Evolutionary conservation across 306 rosid genomes (phyloP), one percentile per base, ranked within the genome.

Genomic region (Cucurbita maxima): DNA sequence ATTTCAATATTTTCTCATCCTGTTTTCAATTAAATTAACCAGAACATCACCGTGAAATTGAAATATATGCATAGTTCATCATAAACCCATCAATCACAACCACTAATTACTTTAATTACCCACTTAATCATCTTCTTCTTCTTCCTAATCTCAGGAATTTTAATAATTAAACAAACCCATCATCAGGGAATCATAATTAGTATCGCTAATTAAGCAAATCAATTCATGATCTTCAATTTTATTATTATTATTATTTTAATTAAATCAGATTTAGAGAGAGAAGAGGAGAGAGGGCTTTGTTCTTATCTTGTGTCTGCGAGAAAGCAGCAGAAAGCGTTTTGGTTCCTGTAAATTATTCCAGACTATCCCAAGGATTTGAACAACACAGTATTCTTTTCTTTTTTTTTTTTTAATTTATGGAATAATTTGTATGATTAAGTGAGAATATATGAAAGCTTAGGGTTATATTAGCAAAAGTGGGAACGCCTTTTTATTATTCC

Each of bases 21-120:
- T 78, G 81, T 77, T 79, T 85, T 81, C 87, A 71, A 83, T 77
- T 81, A 82, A 86, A 85, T 87, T 77, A 87, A 90, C 79, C 86
- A 92, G 87, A 68, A 92, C 88, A 68, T 11, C 72, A 64, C 37
- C 73, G 22, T 68, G 47, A 25, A 47, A 40, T 1, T 47, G 13
- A 36, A 66, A 10, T 50, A 50, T 50, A 50, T 14, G 5, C 15
- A 7, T 50, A 50, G 54, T 5, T 48, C 52, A 11, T 48, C 54
- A 30, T 12, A 5, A 58, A 30, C 30, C 3, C 41, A 30, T 25
- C 67, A 25, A 25, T 25, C 25, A 25, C 25, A 1, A 30, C 34
- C 34, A 30, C 34, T 60, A 64, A 64, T 64, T 0, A 66, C 30
- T 66, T 66, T 6, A 19, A 43, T 66, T 66, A 66, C 10, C 44